Percentiles rank a stretch among this genome's conserved stretches.
Evolutionary conservation across 148 eudicot species (phyloP).

Genomic region (Vaccinium myrtillus): DNA sequence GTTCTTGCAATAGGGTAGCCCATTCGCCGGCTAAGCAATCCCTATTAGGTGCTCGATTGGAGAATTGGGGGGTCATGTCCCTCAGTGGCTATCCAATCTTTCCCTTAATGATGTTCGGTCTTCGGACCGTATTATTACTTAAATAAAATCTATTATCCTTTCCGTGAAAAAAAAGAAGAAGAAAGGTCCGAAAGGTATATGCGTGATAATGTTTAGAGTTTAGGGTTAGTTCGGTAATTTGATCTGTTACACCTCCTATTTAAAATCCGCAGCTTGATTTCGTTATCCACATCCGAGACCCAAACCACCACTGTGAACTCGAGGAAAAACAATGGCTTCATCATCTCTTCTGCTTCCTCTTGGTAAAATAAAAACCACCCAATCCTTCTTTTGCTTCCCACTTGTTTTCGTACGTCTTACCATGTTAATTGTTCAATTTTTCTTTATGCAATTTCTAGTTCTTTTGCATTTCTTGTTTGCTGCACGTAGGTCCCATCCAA

Average conservation of each 20-base stretch:
- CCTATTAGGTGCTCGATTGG: too few species aligned
- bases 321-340: background rate
- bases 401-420: background rate
- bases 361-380: background rate
- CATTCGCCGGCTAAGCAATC: too few species aligned
- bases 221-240: too few species aligned
- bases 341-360: constrained; percentile 4
- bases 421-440: background rate
- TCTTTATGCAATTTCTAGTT: background rate
- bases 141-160: too few species aligned
- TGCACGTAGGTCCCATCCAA: background rate
- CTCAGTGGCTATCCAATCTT: too few species aligned
- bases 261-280: background rate
- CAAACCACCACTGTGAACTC: background rate
- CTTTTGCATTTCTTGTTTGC: background rate
- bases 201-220: too few species aligned
- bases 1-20: too few species aligned
- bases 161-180: too few species aligned
- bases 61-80: too few species aligned
- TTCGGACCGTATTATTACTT: too few species aligned
- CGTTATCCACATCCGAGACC: constrained; percentile 15
- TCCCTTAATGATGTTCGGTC: too few species aligned
- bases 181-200: too few species aligned
- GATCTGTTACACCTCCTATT: background rate
- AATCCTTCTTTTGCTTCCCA: background rate